These are phyloP conservation scores for Ceratobasidium sp. DNA, from an alignment of 1,284 basidiomycete genomes.

Conservation along the genomic window DNA sequence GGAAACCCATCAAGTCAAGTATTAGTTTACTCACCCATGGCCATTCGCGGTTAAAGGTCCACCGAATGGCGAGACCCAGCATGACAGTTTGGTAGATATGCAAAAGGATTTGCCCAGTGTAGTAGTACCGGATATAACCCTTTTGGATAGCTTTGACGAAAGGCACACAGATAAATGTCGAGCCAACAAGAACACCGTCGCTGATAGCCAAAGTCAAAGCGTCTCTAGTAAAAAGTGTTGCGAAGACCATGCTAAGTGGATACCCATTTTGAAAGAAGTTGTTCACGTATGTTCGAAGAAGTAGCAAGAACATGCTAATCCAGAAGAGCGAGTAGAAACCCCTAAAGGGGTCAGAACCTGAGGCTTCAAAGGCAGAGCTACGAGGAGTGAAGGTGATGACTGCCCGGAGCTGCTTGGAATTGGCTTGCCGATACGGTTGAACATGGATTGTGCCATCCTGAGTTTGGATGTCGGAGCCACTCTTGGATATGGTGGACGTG, in stretches of 20 bases:
- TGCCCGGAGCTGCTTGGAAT: conserved; percentile 76
- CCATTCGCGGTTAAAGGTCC: conserved; percentile 78
- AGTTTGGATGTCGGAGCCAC: conserved; percentile 50
- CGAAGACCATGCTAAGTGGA: conserved; percentile 85
- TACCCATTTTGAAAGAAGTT: conserved; percentile 83
- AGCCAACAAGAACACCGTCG: conserved; percentile 83
- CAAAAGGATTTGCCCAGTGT: conserved; percentile 79
- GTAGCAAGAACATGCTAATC: conserved; percentile 76
- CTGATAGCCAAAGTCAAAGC: conserved; percentile 85
- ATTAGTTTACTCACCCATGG: conserved; percentile 36
- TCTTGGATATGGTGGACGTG: conserved; percentile 47
- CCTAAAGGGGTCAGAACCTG: conserved; percentile 87
- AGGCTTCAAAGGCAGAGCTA: conserved; percentile 83
- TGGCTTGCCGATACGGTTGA: conserved; percentile 74
- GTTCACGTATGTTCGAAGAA: conserved; percentile 80
- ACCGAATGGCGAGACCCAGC: conserved; percentile 78
- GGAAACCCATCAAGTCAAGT: conserved; percentile 63
- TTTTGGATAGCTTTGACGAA: conserved; percentile 82
- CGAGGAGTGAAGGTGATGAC: conserved; percentile 87
- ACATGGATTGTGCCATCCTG: conserved; percentile 66
- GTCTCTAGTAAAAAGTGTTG: conserved; percentile 89
- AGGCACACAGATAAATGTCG: conserved; percentile 82
- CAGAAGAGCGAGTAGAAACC: conserved; percentile 96
- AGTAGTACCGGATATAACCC: conserved; percentile 84
- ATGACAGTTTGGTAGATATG: conserved; percentile 81